Conservation (phyloP, 1,284 basidiomycete genomes). For the Macrocystidia cucumis region DNA sequence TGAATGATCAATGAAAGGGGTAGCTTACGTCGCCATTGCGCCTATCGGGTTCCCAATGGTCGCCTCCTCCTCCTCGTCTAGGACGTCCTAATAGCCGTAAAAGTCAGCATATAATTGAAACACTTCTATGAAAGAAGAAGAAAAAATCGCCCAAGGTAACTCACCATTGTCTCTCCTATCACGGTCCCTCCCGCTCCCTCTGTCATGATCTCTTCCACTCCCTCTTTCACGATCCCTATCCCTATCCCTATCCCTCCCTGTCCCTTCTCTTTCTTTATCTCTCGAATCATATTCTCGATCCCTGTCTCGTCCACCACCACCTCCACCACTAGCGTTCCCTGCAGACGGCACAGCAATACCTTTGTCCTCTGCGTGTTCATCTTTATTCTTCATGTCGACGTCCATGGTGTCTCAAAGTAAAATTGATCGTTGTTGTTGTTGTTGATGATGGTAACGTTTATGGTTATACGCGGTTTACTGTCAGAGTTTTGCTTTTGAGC, state of each 20-base stretch:
- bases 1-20: too few relatives aligned
- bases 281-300: constrained; percentile 38
- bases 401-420: too few relatives aligned
- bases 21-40: constrained; percentile 52
- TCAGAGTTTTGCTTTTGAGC: too few relatives aligned
- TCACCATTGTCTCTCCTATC: constrained; percentile 51
- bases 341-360: constrained; percentile 27
- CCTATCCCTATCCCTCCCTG: constrained; percentile 37
- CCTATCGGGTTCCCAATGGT: constrained; percentile 78
- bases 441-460: too few relatives aligned
- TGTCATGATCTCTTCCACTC: constrained; percentile 29
- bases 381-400: constrained; percentile 71
- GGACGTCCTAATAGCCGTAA: constrained; percentile 22
- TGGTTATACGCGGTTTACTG: too few relatives aligned
- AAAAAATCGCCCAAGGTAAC: too few relatives aligned
- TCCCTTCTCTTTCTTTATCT: constrained; percentile 26
- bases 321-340: too few relatives aligned
- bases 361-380: constrained; percentile 58
- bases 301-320: constrained; percentile 34
- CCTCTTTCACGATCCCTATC: constrained; percentile 24
- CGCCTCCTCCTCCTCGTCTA: constrained; percentile 40
- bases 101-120: constrained; percentile 3
- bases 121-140: constrained; percentile 5
- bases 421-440: too few relatives aligned
- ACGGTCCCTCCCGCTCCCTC: constrained; percentile 20